Conservation (phyloP, 139 green algal genomes). For the Dunaliella sp. region DNA sequence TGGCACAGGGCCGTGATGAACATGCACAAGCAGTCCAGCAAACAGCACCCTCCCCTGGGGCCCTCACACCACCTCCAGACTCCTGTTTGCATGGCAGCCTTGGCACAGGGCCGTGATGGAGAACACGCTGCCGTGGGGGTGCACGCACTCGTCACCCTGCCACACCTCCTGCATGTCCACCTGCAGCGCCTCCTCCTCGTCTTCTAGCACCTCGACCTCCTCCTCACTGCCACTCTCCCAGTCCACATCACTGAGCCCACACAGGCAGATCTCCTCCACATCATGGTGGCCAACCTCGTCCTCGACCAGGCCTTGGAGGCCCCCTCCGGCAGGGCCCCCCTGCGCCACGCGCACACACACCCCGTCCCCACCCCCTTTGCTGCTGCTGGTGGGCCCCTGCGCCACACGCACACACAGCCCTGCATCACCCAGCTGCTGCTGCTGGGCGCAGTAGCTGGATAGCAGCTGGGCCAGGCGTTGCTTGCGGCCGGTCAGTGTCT, state of each 20-base stretch:
- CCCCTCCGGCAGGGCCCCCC: too few relatives aligned
- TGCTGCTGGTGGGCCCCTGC: too few relatives aligned
- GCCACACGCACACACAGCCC: too few relatives aligned
- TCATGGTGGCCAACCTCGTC: background rate
- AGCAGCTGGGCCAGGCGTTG: background rate
- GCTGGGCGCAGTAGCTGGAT: background rate
- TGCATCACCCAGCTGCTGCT: background rate
- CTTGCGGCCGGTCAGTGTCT: background rate
- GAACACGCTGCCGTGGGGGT: slow-evolving; percentile 32
- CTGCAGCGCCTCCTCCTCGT: background rate
- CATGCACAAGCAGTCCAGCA: slow-evolving; percentile 10
- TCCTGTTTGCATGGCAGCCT: slow-evolving; percentile 51
- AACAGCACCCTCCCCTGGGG: background rate
- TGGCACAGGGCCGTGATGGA: slow-evolving; percentile 57
- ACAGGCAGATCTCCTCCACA: background rate
- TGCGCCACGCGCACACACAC: too few relatives aligned
- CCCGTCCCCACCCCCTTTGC: background rate
- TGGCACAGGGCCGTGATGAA: slow-evolving; percentile 58
- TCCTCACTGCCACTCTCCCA: background rate
- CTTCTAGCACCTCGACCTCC: background rate
- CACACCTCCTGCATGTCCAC: background rate
- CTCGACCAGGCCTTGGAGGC: background rate
- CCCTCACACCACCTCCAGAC: slow-evolving; percentile 37
- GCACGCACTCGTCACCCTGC: slow-evolving; percentile 23
- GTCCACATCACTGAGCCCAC: background rate